Percentiles rank a stretch among this genome's conserved stretches.
Conservation (phyloP, 805 yeast species). For the Wickerhamomyces ciferrii region DNA sequence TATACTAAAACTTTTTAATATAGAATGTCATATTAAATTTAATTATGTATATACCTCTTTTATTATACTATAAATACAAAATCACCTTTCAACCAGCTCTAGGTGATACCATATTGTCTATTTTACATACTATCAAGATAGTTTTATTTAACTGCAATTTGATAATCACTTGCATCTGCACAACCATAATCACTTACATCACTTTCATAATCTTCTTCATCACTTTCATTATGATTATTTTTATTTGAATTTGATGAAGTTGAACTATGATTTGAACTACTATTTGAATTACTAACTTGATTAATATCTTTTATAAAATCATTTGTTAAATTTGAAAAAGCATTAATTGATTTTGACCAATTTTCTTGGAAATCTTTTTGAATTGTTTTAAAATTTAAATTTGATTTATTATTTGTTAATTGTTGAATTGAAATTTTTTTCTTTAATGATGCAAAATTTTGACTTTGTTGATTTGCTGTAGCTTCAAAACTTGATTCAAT, state of each 20-base stretch:
- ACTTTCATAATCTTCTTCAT: constrained; percentile 20
- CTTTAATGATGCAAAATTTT: constrained; percentile 13
- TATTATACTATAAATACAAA: not conserved
- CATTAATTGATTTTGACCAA: constrained; percentile 2
- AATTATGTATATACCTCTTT: not conserved
- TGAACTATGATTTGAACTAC: not conserved
- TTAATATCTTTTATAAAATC: not conserved
- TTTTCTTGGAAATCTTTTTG: constrained; percentile 13
- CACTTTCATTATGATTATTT: constrained; percentile 24
- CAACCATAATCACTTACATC: constrained; percentile 18
- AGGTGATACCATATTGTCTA: too few species aligned
- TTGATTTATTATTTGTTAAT: not conserved
- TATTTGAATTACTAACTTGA: not conserved
- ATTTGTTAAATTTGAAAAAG: constrained; percentile 1
- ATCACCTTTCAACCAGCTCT: not conserved
- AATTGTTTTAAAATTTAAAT: constrained; percentile 11
- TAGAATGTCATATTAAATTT: not conserved
- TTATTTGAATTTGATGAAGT: too few species aligned
- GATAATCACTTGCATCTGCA: constrained; percentile 22
- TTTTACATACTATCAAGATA: too few species aligned
- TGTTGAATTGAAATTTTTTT: constrained; percentile 14
- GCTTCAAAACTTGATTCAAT: constrained; percentile 8
- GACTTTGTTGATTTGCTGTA: constrained; percentile 2
- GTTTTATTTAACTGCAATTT: constrained; percentile 18
- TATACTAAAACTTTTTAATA: not conserved